Evolutionary conservation across 306 rosid species (phyloP).

Genomic region (Parietaria judaica): DNA sequence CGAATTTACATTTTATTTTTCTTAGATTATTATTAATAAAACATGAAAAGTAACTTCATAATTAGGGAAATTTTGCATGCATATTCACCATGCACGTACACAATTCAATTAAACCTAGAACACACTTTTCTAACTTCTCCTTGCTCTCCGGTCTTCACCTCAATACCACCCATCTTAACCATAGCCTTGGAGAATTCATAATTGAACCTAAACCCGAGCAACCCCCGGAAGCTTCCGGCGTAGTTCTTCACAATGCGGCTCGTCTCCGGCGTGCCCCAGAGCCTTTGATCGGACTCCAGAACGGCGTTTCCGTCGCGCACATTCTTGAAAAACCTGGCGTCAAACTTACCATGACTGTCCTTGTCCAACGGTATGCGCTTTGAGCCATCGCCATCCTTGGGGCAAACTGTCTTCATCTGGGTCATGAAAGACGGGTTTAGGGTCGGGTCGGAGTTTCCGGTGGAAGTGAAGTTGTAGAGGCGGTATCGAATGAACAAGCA

Average conservation of each 20-base stretch:
- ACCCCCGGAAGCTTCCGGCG: slow-evolving; percentile 50
- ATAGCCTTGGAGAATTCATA: slow-evolving; percentile 64
- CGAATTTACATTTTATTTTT: no score
- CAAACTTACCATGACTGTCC: slow-evolving; percentile 45
- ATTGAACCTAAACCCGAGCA: slow-evolving; percentile 52
- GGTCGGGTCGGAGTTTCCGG: slow-evolving; percentile 58
- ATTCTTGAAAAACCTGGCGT: slow-evolving; percentile 56
- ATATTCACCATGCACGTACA: not conserved
- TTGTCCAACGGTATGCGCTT: slow-evolving; percentile 44
- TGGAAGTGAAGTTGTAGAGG: slow-evolving; percentile 46
- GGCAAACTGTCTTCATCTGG: slow-evolving; percentile 41
- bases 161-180: slow-evolving; percentile 61
- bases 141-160: slow-evolving; percentile 48
- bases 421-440: slow-evolving; percentile 38
- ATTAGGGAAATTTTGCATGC: no score
- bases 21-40: no score
- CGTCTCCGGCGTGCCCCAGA: slow-evolving; percentile 46
- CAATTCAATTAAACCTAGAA: slow-evolving; percentile 43
- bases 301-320: slow-evolving; percentile 50
- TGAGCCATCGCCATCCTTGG: slow-evolving; percentile 47
- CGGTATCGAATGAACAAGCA: slow-evolving; percentile 56
- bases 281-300: slow-evolving; percentile 69
- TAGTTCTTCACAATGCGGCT: slow-evolving; percentile 37
- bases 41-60: no score
- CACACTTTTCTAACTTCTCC: slow-evolving; percentile 70